These are phyloP conservation scores for Sungouiozyma ichnusensis DNA, from an alignment of 805 yeast genomes.

Conservation along the genomic window DNA sequence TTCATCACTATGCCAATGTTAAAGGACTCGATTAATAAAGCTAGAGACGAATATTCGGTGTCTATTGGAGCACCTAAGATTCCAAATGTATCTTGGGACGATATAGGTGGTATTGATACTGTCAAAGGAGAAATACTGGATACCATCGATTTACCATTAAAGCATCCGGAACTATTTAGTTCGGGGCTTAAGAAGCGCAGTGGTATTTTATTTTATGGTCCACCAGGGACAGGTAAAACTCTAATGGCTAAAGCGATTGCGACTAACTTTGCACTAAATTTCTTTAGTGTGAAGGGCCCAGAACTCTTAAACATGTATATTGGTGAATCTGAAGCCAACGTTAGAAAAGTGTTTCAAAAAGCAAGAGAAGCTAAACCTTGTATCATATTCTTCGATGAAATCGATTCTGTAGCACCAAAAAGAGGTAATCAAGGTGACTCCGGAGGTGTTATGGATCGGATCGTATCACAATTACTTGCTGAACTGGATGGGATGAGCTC, in stretches of 20 bases:
- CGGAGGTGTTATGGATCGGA: constrained; percentile 98
- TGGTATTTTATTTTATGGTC: constrained; percentile 92
- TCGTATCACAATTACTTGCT: constrained; percentile 88
- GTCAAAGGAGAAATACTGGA: constrained; percentile 90
- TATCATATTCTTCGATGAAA: constrained; percentile 92
- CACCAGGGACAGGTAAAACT: constrained; percentile 98
- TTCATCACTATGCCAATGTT: constrained; percentile 42
- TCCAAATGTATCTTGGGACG: constrained; percentile 94
- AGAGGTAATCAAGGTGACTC: constrained; percentile 98
- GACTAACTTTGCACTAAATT: constrained; percentile 84
- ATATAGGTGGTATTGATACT: constrained; percentile 87
- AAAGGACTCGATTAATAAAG: constrained; percentile 50
- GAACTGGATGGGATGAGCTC: constrained; percentile 93
- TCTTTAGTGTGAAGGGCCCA: constrained; percentile 95
- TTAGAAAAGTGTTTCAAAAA: constrained; percentile 82
- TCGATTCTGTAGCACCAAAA: constrained; percentile 96
- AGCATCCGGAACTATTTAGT: constrained; percentile 80
- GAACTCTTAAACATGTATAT: constrained; percentile 94
- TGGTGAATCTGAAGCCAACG: constrained; percentile 97
- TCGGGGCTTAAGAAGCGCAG: constrained; percentile 88
- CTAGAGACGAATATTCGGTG: constrained; percentile 81
- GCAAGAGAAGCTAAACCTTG: constrained; percentile 97
- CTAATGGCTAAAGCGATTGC: constrained; percentile 95
- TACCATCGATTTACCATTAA: constrained; percentile 91
- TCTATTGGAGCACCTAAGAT: constrained; percentile 95